A percentile compares a stretch with the other conserved stretches of the same genome.
Conservation (phyloP, 495 filamentous ascomycete genomes). For the Cercophora scortea region DNA sequence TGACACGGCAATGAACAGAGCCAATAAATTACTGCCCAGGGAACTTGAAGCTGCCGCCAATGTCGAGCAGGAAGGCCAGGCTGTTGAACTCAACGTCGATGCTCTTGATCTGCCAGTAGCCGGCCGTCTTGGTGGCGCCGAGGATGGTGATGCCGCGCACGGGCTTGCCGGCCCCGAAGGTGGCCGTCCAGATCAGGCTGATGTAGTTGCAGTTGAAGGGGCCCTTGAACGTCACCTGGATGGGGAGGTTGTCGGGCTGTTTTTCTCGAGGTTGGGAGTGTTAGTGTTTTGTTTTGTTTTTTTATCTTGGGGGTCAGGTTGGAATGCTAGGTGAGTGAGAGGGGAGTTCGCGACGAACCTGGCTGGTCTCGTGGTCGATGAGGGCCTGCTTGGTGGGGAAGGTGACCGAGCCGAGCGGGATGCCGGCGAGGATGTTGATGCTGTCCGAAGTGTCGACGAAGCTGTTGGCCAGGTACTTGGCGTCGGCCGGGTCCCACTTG, state of each 20-base stretch:
- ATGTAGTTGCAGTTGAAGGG: constrained; percentile 19
- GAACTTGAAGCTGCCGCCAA: constrained; percentile 13
- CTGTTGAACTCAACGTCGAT: constrained; percentile 27
- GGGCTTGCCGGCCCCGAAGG: constrained; percentile 7
- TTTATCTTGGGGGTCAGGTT: neutral
- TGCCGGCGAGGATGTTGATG: constrained; percentile 22
- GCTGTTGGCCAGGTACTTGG: constrained; percentile 11
- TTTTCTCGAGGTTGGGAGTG: neutral
- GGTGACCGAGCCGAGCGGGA: constrained; percentile 16
- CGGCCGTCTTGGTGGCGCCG: constrained; percentile 4
- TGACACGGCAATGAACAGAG: too few species aligned
- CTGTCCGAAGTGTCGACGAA: constrained; percentile 21
- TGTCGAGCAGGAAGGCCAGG: constrained; percentile 15
- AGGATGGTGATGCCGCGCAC: constrained; percentile 22
- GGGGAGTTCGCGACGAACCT: neutral
- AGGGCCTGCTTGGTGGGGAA: constrained; percentile 21
- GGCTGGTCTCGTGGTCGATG: constrained; percentile 8
- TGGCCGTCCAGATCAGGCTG: constrained; percentile 19
- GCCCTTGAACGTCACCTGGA: constrained; percentile 1
- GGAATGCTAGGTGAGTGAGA: neutral
- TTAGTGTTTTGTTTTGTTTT: neutral
- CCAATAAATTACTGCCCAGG: neutral
- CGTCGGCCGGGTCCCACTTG: constrained; percentile 17
- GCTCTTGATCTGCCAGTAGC: constrained; percentile 19
- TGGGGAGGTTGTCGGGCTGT: constrained; percentile 15